Evolutionary conservation across 371 early-diverging fungal species (phyloP).

Genomic region (Amoeboradix gromovi): DNA sequence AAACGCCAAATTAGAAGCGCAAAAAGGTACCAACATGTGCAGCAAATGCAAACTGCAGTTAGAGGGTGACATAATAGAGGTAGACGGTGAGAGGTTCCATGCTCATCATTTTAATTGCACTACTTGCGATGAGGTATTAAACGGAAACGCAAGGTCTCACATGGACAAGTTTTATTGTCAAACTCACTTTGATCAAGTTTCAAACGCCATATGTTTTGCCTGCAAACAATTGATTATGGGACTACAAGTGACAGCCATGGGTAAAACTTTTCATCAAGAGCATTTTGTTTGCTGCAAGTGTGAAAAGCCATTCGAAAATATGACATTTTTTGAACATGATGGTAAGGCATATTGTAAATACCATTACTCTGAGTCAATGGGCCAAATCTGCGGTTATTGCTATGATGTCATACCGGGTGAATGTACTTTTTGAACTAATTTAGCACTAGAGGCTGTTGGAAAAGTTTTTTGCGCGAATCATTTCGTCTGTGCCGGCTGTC

Average conservation of each 20-base stretch:
- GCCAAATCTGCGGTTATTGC: slow-evolving; percentile 14
- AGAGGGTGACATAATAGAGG: slow-evolving; percentile 1
- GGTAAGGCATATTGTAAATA: slow-evolving; percentile 12
- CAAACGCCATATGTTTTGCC: slow-evolving; percentile 9
- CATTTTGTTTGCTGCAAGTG: slow-evolving; percentile 19
- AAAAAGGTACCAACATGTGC: slow-evolving; percentile 6
- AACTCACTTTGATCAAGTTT: slow-evolving; percentile 8
- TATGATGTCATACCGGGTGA: slow-evolving; percentile 10
- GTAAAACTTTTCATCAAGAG: slow-evolving; percentile 16
- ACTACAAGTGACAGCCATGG: slow-evolving; percentile 10
- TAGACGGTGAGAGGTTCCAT: slow-evolving; percentile 2
- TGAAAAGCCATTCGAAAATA: slow-evolving; percentile 13
- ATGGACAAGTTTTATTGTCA: slow-evolving; percentile 18
- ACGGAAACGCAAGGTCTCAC: slow-evolving; percentile 8
- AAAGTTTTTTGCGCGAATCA: no score
- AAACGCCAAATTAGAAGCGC: slow-evolving; percentile 4
- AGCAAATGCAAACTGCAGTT: slow-evolving; percentile 12
- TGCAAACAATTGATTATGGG: slow-evolving; percentile 16
- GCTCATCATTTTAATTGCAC: slow-evolving; percentile 15
- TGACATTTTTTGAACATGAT: slow-evolving; percentile 11
- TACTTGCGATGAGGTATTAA: slow-evolving; percentile 8
- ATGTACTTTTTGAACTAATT: no score
- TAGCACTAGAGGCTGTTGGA: no score
- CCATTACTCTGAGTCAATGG: slow-evolving; percentile 15
- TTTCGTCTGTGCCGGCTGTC: no score